Conservation (phyloP, 495 filamentous ascomycete genomes). For the Cercophora samala region DNA sequence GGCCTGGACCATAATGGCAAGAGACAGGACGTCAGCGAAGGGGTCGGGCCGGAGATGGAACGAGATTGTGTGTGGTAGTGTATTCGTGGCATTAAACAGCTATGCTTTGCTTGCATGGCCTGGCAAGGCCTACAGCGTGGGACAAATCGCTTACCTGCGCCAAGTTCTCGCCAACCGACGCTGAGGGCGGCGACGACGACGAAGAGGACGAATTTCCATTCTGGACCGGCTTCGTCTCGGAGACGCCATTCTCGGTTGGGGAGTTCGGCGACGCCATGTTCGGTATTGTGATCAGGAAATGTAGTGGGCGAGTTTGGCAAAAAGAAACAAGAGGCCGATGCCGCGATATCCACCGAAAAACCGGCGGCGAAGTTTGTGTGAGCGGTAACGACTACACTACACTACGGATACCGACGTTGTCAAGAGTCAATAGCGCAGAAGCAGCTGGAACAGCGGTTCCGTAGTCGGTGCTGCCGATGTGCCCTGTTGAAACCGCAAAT, state of each 20-base stretch:
- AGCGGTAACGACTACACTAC: too few species aligned
- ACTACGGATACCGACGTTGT: not conserved
- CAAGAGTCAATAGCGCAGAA: not conserved
- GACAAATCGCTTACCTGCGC: slow-evolving; percentile 23
- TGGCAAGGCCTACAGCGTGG: not conserved
- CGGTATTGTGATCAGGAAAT: not conserved
- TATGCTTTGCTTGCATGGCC: not conserved
- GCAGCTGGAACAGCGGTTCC: not conserved
- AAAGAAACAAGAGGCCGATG: not conserved
- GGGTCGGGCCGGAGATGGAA: not conserved
- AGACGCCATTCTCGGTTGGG: not conserved
- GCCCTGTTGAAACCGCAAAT: slow-evolving; percentile 6
- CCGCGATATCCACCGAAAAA: not conserved
- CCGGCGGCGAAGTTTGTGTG: not conserved
- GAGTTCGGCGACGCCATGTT: slow-evolving; percentile 13
- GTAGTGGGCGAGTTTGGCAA: not conserved
- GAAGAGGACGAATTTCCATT: slow-evolving; percentile 11
- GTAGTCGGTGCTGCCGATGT: slow-evolving; percentile 12
- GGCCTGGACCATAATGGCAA: slow-evolving; percentile 36
- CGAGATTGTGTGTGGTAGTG: not conserved
- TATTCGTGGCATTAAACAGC: not conserved
- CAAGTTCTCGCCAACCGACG: slow-evolving; percentile 18
- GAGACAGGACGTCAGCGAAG: slow-evolving; percentile 21
- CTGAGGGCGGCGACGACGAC: slow-evolving; percentile 10
- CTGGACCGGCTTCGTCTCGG: not conserved